These are phyloP conservation scores for Akebia trifoliata DNA, from an alignment of 164 flowering plant genomes.

Conservation along the genomic window DNA sequence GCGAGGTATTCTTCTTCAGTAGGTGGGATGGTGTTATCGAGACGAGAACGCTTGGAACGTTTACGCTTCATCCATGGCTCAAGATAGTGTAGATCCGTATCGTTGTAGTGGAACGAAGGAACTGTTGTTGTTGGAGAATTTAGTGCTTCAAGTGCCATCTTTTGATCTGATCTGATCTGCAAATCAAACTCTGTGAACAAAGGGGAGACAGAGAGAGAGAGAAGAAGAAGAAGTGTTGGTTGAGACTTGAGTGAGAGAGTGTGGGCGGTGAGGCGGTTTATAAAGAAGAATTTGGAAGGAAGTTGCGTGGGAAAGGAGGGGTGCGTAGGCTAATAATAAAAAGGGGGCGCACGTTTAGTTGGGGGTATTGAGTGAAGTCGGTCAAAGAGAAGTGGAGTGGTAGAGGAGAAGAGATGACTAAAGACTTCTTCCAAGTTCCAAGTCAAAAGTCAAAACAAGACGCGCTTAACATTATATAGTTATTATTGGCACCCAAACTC, in stretches of 20 bases:
- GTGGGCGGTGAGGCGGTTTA: conserved; percentile 11
- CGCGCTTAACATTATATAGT: not conserved
- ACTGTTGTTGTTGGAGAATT: conserved; percentile 33
- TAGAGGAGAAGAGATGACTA: not conserved
- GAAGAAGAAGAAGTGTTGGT: not conserved
- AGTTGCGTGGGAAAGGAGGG: conserved; percentile 38
- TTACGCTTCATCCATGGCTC: conserved; percentile 53
- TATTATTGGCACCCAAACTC: too few relatives aligned
- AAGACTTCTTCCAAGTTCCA: conserved; percentile 1
- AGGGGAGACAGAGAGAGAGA: not conserved
- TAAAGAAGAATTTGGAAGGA: conserved; percentile 11
- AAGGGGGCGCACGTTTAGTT: conserved; percentile 1
- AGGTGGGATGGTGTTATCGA: conserved; percentile 8
- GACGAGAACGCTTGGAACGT: conserved; percentile 46
- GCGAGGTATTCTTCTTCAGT: conserved; percentile 64
- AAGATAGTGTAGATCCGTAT: conserved; percentile 9
- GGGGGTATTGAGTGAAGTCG: conserved; percentile 6
- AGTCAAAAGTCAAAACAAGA: conserved; percentile 2
- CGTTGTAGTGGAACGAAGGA: conserved; percentile 15
- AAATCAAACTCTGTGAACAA: not conserved
- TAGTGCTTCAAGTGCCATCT: conserved; percentile 48
- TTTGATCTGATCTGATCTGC: not conserved
- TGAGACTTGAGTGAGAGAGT: not conserved
- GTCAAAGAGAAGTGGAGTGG: not conserved
- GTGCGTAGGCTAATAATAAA: not conserved